Evolutionary conservation across 2,329 filamentous ascomycete genomes (phyloP).

Genomic region (Orbilia javanica): DNA sequence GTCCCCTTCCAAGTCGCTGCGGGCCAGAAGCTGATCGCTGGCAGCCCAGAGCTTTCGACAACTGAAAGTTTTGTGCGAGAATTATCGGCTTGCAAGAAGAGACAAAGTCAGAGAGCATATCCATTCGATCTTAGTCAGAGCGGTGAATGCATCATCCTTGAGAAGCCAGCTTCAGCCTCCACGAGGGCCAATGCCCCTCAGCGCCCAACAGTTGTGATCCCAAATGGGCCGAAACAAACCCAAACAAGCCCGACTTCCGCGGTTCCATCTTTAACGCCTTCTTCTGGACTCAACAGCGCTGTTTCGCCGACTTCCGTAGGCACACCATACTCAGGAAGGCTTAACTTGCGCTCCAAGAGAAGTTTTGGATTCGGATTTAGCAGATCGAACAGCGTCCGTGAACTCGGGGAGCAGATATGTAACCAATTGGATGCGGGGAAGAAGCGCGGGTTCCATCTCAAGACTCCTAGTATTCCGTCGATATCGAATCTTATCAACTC

Average conservation of each 20-base stretch:
- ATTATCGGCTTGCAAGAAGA: slow-evolving; percentile 28
- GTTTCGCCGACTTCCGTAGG: slow-evolving; percentile 30
- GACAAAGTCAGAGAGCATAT: slow-evolving; percentile 26
- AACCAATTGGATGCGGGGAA: slow-evolving; percentile 13
- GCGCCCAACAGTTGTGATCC: slow-evolving; percentile 39
- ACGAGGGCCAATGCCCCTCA: slow-evolving; percentile 25
- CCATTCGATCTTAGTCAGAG: slow-evolving; percentile 27
- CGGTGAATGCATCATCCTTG: background rate
- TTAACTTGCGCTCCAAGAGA: slow-evolving; percentile 37
- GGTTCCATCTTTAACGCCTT: slow-evolving; percentile 40
- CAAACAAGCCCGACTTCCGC: slow-evolving; percentile 31
- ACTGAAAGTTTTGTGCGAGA: slow-evolving; percentile 40
- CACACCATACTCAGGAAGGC: slow-evolving; percentile 39
- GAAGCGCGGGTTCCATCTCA: slow-evolving; percentile 42
- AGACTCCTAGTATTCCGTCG: slow-evolving; percentile 43
- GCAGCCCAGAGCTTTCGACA: slow-evolving; percentile 41
- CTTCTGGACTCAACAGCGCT: slow-evolving; percentile 40
- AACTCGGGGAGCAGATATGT: slow-evolving; percentile 29
- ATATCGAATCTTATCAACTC: slow-evolving; percentile 34
- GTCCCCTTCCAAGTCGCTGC: slow-evolving; percentile 35
- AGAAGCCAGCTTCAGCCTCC: slow-evolving; percentile 14
- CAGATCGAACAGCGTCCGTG: slow-evolving; percentile 42
- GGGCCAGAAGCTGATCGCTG: slow-evolving; percentile 38
- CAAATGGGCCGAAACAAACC: slow-evolving; percentile 2
- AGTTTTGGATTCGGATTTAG: slow-evolving; percentile 44